Percentiles rank a stretch among this genome's conserved stretches.
Evolutionary conservation across 2,329 filamentous ascomycete genomes (phyloP).

Genomic region (Talaromyces pinophilus): DNA sequence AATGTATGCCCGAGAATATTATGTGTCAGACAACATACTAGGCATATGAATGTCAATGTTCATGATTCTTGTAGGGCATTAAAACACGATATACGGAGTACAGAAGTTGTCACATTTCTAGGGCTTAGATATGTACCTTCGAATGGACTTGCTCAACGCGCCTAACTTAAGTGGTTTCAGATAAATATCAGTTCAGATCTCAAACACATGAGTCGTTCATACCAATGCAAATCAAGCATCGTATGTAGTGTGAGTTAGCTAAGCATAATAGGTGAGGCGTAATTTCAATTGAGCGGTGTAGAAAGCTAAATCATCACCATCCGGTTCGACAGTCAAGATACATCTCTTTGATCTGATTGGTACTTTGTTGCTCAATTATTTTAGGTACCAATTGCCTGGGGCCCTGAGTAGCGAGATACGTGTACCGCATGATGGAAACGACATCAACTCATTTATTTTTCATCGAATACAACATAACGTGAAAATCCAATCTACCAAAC

Average conservation of each 20-base stretch:
- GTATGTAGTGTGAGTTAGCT: neutral
- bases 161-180: neutral
- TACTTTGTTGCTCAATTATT: neutral
- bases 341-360: neutral
- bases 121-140: neutral
- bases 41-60: neutral
- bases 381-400: neutral
- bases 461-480: neutral
- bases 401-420: neutral
- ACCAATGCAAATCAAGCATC: neutral
- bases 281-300: constrained; percentile 16
- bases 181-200: neutral
- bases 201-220: neutral
- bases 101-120: neutral
- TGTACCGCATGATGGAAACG: neutral
- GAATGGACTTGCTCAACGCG: neutral
- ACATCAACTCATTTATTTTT: neutral
- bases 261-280: neutral
- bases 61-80: neutral
- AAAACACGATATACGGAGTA: neutral
- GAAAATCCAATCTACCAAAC: neutral
- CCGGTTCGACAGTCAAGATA: neutral
- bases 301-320: constrained; percentile 1
- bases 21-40: neutral
- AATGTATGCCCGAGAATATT: neutral